Conservation (phyloP, 495 filamentous ascomycete species). For the Xylaria scruposa region DNA sequence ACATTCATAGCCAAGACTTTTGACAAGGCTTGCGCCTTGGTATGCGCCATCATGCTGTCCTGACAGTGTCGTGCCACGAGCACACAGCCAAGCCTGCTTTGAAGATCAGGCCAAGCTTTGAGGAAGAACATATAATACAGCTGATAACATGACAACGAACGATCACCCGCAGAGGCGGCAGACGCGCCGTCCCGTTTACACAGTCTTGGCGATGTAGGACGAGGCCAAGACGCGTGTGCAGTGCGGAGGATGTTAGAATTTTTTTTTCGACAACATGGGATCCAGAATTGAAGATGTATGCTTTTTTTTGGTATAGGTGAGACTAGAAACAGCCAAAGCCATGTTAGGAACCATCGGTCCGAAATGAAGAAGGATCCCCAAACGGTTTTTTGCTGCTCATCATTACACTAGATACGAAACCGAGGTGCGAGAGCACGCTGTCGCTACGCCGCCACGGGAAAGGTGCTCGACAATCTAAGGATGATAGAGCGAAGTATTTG, state of each 20-base stretch:
- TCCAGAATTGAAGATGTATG: neutral
- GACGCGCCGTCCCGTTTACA: slow-evolving; percentile 15
- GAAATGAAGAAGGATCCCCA: slow-evolving; percentile 19
- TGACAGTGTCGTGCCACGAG: neutral
- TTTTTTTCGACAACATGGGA: neutral
- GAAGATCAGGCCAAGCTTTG: neutral
- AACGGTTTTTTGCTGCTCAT: neutral
- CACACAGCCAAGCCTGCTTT: neutral
- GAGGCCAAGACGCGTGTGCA: neutral
- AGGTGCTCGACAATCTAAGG: neutral
- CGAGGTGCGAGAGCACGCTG: neutral
- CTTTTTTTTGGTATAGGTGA: neutral
- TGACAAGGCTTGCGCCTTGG: neutral
- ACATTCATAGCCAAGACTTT: neutral
- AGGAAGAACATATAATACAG: neutral
- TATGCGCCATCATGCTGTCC: neutral
- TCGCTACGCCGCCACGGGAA: neutral
- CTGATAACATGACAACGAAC: neutral
- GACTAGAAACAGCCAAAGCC: neutral
- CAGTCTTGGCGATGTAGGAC: neutral
- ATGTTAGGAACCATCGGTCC: slow-evolving; percentile 9
- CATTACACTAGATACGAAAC: neutral
- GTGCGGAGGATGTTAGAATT: neutral
- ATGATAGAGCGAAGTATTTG: slow-evolving; percentile 1
- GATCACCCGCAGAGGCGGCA: neutral